Percentiles rank a stretch among this genome's conserved stretches.
These are phyloP conservation scores for Xylaria venustula DNA, from an alignment of 495 filamentous ascomycete species.

Conservation along the genomic window DNA sequence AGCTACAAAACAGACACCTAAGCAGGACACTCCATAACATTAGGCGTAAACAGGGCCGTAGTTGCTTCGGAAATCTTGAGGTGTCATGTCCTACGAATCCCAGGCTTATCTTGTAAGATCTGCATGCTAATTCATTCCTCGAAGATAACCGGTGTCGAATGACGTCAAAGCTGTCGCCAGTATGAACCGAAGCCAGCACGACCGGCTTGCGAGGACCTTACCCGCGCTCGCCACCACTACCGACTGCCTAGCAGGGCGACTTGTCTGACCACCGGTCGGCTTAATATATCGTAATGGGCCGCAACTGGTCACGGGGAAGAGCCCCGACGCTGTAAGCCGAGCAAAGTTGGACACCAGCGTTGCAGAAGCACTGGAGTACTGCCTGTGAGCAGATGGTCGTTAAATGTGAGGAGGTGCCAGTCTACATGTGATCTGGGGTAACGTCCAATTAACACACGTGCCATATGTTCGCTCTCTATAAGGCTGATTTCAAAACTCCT, in stretches of 20 bases:
- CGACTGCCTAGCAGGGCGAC: background rate
- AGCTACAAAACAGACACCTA: background rate
- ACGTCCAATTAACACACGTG: background rate
- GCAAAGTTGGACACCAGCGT: background rate
- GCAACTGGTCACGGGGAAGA: background rate
- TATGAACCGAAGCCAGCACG: background rate
- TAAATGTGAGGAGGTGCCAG: background rate
- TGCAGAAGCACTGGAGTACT: background rate
- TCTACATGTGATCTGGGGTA: background rate
- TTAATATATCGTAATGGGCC: constrained; percentile 10
- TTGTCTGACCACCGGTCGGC: constrained; percentile 8
- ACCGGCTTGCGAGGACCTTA: background rate
- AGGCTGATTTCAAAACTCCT: background rate
- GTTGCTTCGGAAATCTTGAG: background rate
- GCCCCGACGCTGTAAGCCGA: background rate
- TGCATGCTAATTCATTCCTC: background rate
- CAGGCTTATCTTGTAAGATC: background rate
- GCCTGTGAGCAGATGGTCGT: background rate
- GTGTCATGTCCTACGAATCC: background rate
- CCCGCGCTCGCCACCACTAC: background rate
- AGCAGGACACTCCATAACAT: background rate
- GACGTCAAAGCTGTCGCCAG: background rate
- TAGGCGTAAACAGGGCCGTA: background rate
- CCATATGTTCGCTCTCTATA: background rate
- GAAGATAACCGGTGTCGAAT: background rate